Base-by-base conservation (phyloP, 1,139 yeast species). In the Protomyces gravidus region DNA sequence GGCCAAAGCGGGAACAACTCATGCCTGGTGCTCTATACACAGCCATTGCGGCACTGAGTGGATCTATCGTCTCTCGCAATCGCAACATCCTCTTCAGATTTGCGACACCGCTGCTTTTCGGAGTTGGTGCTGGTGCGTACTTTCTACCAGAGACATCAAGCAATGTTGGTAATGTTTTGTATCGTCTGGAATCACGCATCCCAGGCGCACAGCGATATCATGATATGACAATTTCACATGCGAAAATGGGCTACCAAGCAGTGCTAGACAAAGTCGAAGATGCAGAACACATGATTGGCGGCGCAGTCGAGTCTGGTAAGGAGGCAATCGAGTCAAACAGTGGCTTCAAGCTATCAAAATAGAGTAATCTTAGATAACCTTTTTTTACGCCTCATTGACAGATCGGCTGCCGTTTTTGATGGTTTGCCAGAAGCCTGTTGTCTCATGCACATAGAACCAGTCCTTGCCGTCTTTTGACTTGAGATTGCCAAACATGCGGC, bases 11-110 rank as follows among this genome's bases (percentile, higher is more conserved):
- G 30, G 62, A 60, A 23, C 30, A 32, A 32, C 25, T 61, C 23
- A 19, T 60, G 50, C 61, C 63, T 7, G 63, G 63, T 17, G 63
- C 59, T n/a, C 32, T 61, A 17, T 61, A 61, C 17, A 53, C 52
- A 23, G 47, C 58, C 15, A 32, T 61, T 23, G 26, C 50, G 11
- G 63, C 63, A 19, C 53, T 61, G 26, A 39, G 63, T 9, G 63
- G 63, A 2, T 61, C 61, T 17, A 61, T 61, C 25, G 49, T 61
- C 49, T 42, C 63, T 17, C 59, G 63, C 30, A 61, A 60, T 36
- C 28, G 62, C 19, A 26, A 47, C 3, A 28, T 57, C 13, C 57
- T 57, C 21, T 32, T 60, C 15, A 50, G 62, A 27, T 57, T 60
- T 25, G 30, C 39, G 13, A 60, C 60, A n/a, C 61, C 62, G 15